These are phyloP conservation scores for Camellia granthamiana DNA, from an alignment of 148 eudicot genomes.

Conservation along the genomic window DNA sequence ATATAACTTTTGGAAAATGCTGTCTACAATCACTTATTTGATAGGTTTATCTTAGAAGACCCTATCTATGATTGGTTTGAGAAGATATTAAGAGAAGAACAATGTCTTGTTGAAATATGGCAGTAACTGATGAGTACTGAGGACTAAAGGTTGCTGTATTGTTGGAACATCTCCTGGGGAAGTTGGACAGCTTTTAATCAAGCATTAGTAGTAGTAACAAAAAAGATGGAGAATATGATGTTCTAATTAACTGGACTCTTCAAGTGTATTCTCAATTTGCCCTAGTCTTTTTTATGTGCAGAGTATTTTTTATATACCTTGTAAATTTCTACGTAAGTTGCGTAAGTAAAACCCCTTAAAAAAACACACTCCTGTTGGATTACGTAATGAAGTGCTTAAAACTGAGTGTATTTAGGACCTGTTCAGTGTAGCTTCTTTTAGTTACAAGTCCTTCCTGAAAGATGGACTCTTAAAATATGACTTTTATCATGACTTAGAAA, in stretches of 20 bases:
- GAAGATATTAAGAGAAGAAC: neutral
- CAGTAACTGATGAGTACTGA: neutral
- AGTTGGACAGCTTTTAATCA: neutral
- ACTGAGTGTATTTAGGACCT: neutral
- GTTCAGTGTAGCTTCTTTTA: no score
- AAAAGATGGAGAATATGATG: neutral
- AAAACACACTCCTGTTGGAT: neutral
- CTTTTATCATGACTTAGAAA: no score
- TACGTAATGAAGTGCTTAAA: neutral
- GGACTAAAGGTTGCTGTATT: neutral
- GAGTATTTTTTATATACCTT: neutral
- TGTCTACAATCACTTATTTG: neutral
- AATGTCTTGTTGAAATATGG: neutral
- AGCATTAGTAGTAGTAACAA: neutral
- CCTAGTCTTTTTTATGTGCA: neutral
- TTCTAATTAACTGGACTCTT: neutral
- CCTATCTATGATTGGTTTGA: neutral
- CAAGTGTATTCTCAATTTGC: neutral
- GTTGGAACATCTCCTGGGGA: neutral
- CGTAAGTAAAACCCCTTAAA: neutral
- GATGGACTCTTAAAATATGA: no score
- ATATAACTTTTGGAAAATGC: neutral
- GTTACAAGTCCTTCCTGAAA: no score
- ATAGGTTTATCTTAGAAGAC: neutral
- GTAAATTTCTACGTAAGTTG: neutral